Percentiles rank a stretch among this genome's conserved stretches.
phyloP scores from a whole-genome alignment of 306 rosid species.

The Vigna mungo region DNA sequence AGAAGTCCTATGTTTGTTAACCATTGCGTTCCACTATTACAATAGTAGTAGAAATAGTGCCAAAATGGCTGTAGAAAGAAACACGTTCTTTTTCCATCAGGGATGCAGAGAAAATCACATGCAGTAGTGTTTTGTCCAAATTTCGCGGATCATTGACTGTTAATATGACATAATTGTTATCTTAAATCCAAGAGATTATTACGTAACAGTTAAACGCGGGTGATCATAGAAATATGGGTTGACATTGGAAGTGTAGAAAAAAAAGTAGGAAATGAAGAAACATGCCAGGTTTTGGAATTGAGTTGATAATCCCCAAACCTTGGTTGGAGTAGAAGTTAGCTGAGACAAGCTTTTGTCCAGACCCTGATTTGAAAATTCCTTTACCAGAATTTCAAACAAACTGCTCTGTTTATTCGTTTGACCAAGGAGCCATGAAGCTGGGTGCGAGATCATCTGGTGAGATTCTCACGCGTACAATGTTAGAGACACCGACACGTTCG shows the following conservation, averaged over 20 bases:
- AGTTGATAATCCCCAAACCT: neutral
- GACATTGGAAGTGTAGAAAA: neutral
- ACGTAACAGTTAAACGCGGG: neutral
- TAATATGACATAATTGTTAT: neutral
- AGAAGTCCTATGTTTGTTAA: neutral
- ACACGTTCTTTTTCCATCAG: constrained; percentile 22
- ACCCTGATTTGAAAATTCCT: neutral
- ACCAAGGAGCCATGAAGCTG: neutral
- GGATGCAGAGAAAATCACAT: constrained; percentile 5
- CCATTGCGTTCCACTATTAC: neutral
- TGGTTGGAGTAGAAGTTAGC: neutral
- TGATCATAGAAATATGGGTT: neutral
- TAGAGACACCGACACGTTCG: neutral
- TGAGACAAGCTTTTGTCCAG: neutral
- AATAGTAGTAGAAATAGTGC: neutral
- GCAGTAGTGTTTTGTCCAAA: neutral
- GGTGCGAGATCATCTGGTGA: neutral
- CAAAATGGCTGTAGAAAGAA: constrained; percentile 15
- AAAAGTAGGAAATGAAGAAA: neutral
- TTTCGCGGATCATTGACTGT: neutral
- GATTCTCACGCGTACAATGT: neutral
- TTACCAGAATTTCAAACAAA: neutral
- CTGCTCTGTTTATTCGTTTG: neutral
- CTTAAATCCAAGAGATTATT: neutral
- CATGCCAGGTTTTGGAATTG: neutral